Evolutionary conservation across 257 asterid genomes (phyloP).

Genomic region (Solanum megistacrolobum): DNA sequence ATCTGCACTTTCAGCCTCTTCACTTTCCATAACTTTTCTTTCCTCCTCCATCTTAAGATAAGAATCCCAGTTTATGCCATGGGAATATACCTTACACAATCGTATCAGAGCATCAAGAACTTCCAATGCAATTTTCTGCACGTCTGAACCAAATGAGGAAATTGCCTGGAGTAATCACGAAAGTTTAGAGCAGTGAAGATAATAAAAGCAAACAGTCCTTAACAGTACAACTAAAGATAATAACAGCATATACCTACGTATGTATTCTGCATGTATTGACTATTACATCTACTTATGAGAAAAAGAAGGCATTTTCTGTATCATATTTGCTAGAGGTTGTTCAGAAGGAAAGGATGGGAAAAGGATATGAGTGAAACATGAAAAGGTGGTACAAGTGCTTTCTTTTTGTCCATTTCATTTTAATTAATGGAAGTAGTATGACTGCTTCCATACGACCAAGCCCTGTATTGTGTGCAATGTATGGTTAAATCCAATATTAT

Average conservation of each 20-base stretch:
- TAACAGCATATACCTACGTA: not conserved
- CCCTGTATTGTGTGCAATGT: not conserved
- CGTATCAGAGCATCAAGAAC: constrained; percentile 65
- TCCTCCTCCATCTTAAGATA: constrained; percentile 16
- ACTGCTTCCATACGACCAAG: not conserved
- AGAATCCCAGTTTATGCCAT: constrained; percentile 61
- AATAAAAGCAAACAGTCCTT: not conserved
- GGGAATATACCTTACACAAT: constrained; percentile 67
- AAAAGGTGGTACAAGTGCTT: not conserved
- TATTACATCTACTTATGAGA: not conserved
- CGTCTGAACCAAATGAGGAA: constrained; percentile 37
- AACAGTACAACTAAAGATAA: not conserved
- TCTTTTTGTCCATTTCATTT: not conserved
- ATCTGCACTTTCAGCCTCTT: constrained; percentile 36
- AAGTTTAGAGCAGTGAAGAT: constrained; percentile 3
- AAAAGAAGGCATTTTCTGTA: not conserved
- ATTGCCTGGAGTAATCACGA: constrained; percentile 36
- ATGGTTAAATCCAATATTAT: not conserved
- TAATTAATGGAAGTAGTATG: not conserved
- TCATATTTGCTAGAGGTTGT: not conserved
- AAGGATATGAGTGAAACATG: not conserved
- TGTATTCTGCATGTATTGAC: not conserved
- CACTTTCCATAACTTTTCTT: constrained; percentile 19
- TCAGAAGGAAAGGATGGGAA: not conserved
- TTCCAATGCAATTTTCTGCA: constrained; percentile 53